These are phyloP conservation scores for Suillus paluster DNA, from an alignment of 768 basidiomycete genomes.

Conservation along the genomic window DNA sequence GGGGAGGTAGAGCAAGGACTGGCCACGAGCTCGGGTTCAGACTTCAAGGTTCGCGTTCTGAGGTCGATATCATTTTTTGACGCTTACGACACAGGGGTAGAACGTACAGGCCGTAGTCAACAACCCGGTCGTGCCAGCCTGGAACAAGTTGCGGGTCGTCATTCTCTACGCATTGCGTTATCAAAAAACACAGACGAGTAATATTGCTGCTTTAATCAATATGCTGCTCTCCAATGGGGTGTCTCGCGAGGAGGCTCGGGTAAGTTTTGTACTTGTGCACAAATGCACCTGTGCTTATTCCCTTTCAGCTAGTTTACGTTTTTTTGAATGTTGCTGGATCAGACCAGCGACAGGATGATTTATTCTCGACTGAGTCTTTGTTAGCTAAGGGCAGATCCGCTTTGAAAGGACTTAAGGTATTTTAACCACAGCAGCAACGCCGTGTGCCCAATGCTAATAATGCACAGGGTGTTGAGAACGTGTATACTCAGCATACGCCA, in stretches of 20 bases:
- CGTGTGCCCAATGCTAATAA: conserved; percentile 14
- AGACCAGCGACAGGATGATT: conserved; percentile 95
- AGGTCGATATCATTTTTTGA: background rate
- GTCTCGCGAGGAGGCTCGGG: conserved; percentile 75
- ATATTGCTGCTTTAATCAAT: conserved; percentile 80
- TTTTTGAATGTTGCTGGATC: conserved; percentile 91
- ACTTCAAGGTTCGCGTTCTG: conserved; percentile 68
- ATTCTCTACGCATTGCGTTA: conserved; percentile 94
- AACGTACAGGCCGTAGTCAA: conserved; percentile 80
- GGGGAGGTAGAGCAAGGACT: conserved; percentile 97
- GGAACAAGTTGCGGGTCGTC: conserved; percentile 88
- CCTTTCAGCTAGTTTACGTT: conserved; percentile 83
- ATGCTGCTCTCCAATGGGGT: conserved; percentile 78
- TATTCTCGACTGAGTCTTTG: conserved; percentile 94
- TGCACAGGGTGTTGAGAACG: conserved; percentile 92
- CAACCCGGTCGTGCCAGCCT: conserved; percentile 66
- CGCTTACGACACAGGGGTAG: conserved; percentile 43
- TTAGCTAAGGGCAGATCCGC: conserved; percentile 94
- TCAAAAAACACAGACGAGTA: conserved; percentile 84
- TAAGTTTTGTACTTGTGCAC: conserved; percentile 27
- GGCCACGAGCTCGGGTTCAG: conserved; percentile 89
- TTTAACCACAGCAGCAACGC: conserved; percentile 11
- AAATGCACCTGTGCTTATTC: background rate
- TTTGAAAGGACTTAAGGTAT: conserved; percentile 91
- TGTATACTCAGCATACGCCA: conserved; percentile 96